Conservation (phyloP, 805 yeast genomes). For the Saccharomyces mikatae region DNA sequence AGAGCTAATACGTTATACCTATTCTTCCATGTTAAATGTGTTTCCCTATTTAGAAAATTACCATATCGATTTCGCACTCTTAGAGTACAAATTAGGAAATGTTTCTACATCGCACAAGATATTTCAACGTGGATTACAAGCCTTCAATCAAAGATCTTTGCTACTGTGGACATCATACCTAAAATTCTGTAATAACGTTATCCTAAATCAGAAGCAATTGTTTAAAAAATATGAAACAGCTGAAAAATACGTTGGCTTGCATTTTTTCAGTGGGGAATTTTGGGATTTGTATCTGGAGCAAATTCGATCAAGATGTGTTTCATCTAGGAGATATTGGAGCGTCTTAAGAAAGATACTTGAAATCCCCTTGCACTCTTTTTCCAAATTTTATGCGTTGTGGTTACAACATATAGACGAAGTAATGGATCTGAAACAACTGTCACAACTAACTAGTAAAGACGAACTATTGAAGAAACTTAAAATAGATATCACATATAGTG, state of each 20-base stretch:
- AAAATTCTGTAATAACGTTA: slow-evolving; percentile 24
- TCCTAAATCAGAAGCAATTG: slow-evolving; percentile 16
- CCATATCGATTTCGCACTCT: slow-evolving; percentile 29
- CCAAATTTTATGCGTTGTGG: slow-evolving; percentile 28
- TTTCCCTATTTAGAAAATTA: slow-evolving; percentile 31
- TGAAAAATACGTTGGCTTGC: slow-evolving; percentile 27
- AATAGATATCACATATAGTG: slow-evolving; percentile 13
- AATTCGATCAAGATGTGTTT: slow-evolving; percentile 15
- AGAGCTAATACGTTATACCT: slow-evolving; percentile 18
- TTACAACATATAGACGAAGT: slow-evolving; percentile 22
- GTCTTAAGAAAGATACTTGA: slow-evolving; percentile 26
- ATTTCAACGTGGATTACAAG: slow-evolving; percentile 18
- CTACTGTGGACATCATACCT: slow-evolving; percentile 28
- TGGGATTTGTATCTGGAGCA: slow-evolving; percentile 30
- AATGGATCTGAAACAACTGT: slow-evolving; percentile 22
- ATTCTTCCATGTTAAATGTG: slow-evolving; percentile 22
- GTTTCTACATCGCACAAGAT: slow-evolving; percentile 20
- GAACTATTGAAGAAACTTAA: slow-evolving; percentile 22
- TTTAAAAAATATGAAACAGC: slow-evolving; percentile 27
- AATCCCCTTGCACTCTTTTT: slow-evolving; percentile 26
- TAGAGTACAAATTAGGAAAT: slow-evolving; percentile 28
- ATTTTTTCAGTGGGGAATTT: slow-evolving; percentile 29
- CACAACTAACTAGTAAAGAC: slow-evolving; percentile 16
- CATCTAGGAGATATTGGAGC: slow-evolving; percentile 17
- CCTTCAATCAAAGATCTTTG: slow-evolving; percentile 25